Percentiles rank a stretch among this genome's conserved stretches.
Conservation (phyloP, 441 rosid species). For the Erysimum cheiri region DNA sequence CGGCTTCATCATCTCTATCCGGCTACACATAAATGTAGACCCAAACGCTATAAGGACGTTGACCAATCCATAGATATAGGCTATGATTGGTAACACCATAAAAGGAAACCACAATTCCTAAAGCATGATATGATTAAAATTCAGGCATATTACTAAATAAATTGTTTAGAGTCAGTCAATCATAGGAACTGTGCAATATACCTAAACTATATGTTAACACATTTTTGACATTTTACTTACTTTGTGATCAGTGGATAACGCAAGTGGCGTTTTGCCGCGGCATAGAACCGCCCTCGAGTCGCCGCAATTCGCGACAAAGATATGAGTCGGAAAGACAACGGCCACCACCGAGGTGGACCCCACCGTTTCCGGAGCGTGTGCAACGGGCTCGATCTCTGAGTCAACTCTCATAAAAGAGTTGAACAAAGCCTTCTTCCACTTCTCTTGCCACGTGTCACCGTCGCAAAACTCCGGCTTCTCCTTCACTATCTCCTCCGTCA, state of each 20-base stretch:
- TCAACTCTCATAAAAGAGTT: slow-evolving; percentile 62
- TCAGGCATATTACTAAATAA: background rate
- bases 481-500: slow-evolving; percentile 57
- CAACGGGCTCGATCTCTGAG: slow-evolving; percentile 50
- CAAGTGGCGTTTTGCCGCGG: slow-evolving; percentile 58
- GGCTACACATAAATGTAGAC: slow-evolving; percentile 54
- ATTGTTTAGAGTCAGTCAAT: slow-evolving; percentile 13
- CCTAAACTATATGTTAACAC: background rate
- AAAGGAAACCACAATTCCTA: background rate
- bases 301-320: slow-evolving; percentile 64
- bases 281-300: slow-evolving; percentile 76
- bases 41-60: slow-evolving; percentile 16
- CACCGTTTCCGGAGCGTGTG: slow-evolving; percentile 57
- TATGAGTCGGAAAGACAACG: slow-evolving; percentile 56
- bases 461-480: slow-evolving; percentile 42
- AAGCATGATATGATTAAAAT: slow-evolving; percentile 2
- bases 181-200: background rate
- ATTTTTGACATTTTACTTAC: slow-evolving; percentile 35
- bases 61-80: background rate
- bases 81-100: slow-evolving; percentile 12
- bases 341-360: slow-evolving; percentile 78
- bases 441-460: slow-evolving; percentile 54
- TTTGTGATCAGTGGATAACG: slow-evolving; percentile 67
- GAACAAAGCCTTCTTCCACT: slow-evolving; percentile 59
- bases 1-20: slow-evolving; percentile 69